Conservation (phyloP, 345 rosid species). For the Turnera subulata region DNA sequence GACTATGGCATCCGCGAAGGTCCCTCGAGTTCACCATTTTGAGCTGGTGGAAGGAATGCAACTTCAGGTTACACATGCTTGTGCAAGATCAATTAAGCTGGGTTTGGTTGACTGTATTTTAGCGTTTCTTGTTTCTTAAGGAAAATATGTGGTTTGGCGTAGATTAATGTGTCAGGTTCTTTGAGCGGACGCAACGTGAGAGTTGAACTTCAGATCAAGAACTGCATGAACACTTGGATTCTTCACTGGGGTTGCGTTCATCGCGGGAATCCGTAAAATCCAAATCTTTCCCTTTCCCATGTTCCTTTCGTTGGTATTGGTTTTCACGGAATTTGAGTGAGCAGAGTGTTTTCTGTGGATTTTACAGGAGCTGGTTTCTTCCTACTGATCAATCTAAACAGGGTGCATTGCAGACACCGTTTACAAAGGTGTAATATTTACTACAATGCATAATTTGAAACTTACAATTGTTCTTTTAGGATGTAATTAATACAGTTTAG, state of each 20-base stretch:
- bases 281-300: constrained; percentile 2
- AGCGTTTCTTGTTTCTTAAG: neutral
- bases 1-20: constrained; percentile 43
- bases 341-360: neutral
- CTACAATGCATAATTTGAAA: too few species aligned
- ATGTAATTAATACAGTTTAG: neutral
- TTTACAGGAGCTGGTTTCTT: constrained; percentile 47
- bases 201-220: constrained; percentile 52
- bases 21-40: constrained; percentile 33
- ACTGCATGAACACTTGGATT: constrained; percentile 51
- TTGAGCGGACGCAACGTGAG: constrained; percentile 42
- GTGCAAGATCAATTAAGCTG: too few species aligned
- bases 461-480: constrained; percentile 3
- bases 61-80: constrained; percentile 40
- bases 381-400: constrained; percentile 43
- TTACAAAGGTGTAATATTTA: constrained; percentile 31
- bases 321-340: too few species aligned
- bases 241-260: constrained; percentile 61
- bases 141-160: neutral
- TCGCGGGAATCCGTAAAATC: constrained; percentile 45
- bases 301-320: neutral
- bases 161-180: constrained; percentile 48
- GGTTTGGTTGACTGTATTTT: neutral
- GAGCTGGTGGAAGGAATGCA: constrained; percentile 60
- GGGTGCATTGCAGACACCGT: constrained; percentile 60